Base-by-base conservation (phyloP, 2,329 filamentous ascomycete species). In the Eutypella sp. region DNA sequence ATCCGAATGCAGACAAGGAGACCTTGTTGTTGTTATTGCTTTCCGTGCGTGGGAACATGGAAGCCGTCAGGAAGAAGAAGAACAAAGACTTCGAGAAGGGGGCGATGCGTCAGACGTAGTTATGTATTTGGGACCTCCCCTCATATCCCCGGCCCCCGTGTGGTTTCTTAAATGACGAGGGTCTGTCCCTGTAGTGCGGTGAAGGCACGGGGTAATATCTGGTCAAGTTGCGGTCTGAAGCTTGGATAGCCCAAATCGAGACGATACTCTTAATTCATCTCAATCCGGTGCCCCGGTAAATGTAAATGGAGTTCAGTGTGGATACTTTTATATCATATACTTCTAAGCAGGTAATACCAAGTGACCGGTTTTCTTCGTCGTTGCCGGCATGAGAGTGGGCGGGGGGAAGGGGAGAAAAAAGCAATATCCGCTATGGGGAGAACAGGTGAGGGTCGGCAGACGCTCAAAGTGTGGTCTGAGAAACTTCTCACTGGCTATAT, bases 191-290 rank as follows among this genome's bases (percentile, higher is more conserved):
- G 41, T 34, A 34, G n/a, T 34, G 41, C 15, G 18, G 41, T 42
- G 41, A 42, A 42, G 19, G 25, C 11, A 27, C 15, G 16, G 20
- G 29, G n/a, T n/a, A n/a, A n/a, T n/a, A 37, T 34, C 13, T 41
- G 23, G 15, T 25, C 29, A 42, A 42, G 41, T 42, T 42, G 41
- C 41, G 41, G 41, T 42, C 41, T 42, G 41, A 34, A 19, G 23
- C 29, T 33, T 33, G 18, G 33, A 31, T 3, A 19, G 31, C 20
- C 41, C 41, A 16, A 36, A 19, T 39, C 16, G 20, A 39, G 13
- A 23, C 20, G 36, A 39, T 39, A 24, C 11, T 22, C 36, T 24
- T 22, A n/a, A n/a, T n/a, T n/a, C n/a, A n/a, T n/a, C n/a, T n/a
- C 18, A 10, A 39, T 10, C 13, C 36, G 18, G 16, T 24, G 22